These are phyloP conservation scores for Sophora flavescens DNA, from an alignment of 306 rosid species.

Conservation along the genomic window DNA sequence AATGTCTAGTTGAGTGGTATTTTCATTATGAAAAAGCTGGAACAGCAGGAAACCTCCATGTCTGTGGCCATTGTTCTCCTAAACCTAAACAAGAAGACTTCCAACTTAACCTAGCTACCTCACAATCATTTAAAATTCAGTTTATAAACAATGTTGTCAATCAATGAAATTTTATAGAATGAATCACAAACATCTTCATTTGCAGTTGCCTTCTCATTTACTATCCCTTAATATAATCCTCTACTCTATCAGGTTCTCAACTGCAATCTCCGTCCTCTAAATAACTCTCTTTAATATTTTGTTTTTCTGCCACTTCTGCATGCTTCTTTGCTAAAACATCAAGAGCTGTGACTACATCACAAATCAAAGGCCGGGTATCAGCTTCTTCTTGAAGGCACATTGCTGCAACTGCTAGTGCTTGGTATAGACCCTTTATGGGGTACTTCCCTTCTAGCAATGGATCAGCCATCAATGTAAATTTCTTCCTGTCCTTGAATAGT, in stretches of 20 bases:
- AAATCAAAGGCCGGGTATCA: constrained; percentile 71
- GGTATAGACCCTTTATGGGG: constrained; percentile 75
- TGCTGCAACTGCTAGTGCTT: constrained; percentile 94
- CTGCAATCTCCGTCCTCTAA: constrained; percentile 31
- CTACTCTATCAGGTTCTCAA: constrained; percentile 45
- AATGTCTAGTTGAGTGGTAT: neutral
- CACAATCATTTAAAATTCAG: neutral
- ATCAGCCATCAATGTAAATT: constrained; percentile 66
- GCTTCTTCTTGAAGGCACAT: constrained; percentile 94
- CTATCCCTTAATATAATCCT: constrained; percentile 24
- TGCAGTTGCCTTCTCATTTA: constrained; percentile 15
- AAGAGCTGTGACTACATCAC: constrained; percentile 88
- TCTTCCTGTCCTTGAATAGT: constrained; percentile 74
- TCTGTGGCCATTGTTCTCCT: neutral
- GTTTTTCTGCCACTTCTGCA: constrained; percentile 40
- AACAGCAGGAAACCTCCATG: neutral
- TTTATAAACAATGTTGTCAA: neutral
- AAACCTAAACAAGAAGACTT: neutral
- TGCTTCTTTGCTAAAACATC: constrained; percentile 55
- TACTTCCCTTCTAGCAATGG: constrained; percentile 71
- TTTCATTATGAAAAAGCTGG: neutral
- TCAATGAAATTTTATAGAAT: constrained; percentile 20
- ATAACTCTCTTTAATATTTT: constrained; percentile 27
- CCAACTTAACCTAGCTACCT: neutral
- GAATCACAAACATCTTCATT: constrained; percentile 36